A percentile compares a stretch with the other conserved stretches of the same genome.
Evolutionary conservation across 805 yeast species (phyloP).

Genomic region (Isabelozyma gotoi): DNA sequence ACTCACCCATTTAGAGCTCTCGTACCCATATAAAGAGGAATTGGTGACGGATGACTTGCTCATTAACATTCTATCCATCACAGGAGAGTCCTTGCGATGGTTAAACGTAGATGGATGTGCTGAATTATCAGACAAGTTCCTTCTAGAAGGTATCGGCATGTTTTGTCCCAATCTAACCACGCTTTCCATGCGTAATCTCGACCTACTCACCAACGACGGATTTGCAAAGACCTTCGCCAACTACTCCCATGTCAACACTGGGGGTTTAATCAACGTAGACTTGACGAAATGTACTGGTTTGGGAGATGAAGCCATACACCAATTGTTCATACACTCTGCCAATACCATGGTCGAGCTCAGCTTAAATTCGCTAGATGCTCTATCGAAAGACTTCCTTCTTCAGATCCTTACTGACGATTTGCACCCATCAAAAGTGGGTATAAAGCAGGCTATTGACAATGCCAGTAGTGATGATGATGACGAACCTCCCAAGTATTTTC

Average conservation of each 20-base stretch:
- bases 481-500: conserved; percentile 11
- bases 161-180: conserved; percentile 57
- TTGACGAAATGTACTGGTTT: conserved; percentile 66
- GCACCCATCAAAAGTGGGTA: conserved; percentile 20
- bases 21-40: conserved; percentile 66
- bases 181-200: conserved; percentile 58
- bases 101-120: conserved; percentile 74
- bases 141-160: conserved; percentile 55
- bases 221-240: conserved; percentile 55
- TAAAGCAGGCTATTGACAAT: conserved; percentile 12
- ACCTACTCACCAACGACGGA: conserved; percentile 70
- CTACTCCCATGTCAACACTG: conserved; percentile 48
- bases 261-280: conserved; percentile 60
- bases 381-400: conserved; percentile 53
- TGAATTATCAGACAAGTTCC: conserved; percentile 63
- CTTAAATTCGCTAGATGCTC: conserved; percentile 66
- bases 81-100: conserved; percentile 59
- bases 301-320: conserved; percentile 60
- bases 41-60: conserved; percentile 68
- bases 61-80: conserved; percentile 55
- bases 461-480: conserved; percentile 5
- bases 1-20: conserved; percentile 59
- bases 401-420: conserved; percentile 41
- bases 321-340: conserved; percentile 61
- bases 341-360: conserved; percentile 66